Conservation (phyloP, 352 stramenopile genomes). For the Globisporangium perplexum region DNA sequence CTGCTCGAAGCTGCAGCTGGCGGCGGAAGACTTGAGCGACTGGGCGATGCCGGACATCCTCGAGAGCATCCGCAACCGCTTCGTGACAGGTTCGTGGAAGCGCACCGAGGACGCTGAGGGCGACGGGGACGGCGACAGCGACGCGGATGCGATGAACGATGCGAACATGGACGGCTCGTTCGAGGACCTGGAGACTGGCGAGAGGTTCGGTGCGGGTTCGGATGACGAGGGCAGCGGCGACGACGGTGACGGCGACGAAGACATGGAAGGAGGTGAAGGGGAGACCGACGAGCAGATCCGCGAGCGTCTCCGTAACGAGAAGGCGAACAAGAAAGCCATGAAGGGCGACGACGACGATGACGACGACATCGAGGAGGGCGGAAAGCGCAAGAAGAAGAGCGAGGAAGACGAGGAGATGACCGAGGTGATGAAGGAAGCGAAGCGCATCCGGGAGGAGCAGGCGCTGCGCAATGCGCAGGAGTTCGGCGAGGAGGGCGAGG, state of each 20-base stretch:
- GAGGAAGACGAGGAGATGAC: conserved; percentile 85
- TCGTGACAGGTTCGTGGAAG: conserved; percentile 97
- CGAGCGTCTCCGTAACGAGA: conserved; percentile 83
- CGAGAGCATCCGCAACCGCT: conserved; percentile 88
- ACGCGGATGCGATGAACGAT: conserved; percentile 69
- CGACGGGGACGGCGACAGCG: conserved; percentile 26
- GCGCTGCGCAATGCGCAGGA: conserved; percentile 89
- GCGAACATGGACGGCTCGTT: conserved; percentile 94
- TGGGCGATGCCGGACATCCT: conserved; percentile 72
- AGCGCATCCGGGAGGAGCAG: conserved; percentile 78
- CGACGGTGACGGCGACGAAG: conserved; percentile 21
- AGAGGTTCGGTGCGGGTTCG: conserved; percentile 41
- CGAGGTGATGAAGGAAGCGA: conserved; percentile 82
- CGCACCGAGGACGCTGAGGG: conserved; percentile 38
- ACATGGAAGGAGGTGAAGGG: conserved; percentile 28
- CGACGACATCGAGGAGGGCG: conserved; percentile 20
- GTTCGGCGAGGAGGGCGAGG: conserved; percentile 94
- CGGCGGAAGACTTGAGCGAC: conserved; percentile 60
- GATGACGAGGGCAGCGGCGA: conserved; percentile 20
- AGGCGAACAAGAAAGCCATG: conserved; percentile 87
- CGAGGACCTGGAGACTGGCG: conserved; percentile 96
- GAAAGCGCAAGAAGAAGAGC: conserved; percentile 32
- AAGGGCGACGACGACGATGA: conserved; percentile 62
- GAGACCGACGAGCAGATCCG: conserved; percentile 82
- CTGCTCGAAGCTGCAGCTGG: conserved; percentile 77